Evolutionary conservation across 371 early-diverging fungal species (phyloP).

Genomic region (Syncephalis plumigaleata): DNA sequence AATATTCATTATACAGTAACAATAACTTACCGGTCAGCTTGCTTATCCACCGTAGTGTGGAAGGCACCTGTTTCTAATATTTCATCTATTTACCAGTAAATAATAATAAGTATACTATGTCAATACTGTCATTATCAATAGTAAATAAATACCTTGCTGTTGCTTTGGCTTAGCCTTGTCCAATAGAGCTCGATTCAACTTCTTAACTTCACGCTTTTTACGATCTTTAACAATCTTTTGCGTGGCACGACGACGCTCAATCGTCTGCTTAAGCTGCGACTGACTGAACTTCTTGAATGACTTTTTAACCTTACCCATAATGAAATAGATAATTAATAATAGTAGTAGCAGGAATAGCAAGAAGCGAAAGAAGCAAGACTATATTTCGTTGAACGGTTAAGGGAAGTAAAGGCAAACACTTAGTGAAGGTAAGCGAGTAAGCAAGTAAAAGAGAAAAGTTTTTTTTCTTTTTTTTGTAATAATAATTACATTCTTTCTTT

Average conservation of each 20-base stretch:
- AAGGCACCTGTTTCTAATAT: neutral
- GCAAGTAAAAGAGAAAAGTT: no score
- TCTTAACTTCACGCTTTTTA: constrained; percentile 18
- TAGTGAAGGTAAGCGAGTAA: no score
- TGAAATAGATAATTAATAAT: neutral
- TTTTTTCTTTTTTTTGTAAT: no score
- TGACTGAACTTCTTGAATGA: constrained; percentile 76
- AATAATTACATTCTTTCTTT: no score
- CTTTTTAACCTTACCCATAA: constrained; percentile 62
- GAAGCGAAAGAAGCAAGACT: no score
- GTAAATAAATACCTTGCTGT: constrained; percentile 15
- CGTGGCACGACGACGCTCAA: constrained; percentile 44
- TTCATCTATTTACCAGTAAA: neutral
- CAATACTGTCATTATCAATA: no score
- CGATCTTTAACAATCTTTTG: constrained; percentile 44
- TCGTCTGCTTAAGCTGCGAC: constrained; percentile 50
- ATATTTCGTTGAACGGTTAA: no score
- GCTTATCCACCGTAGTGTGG: neutral
- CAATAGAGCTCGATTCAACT: constrained; percentile 3
- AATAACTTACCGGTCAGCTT: neutral
- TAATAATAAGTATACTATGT: neutral
- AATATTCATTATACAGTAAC: neutral
- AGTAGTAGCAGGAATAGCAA: no score
- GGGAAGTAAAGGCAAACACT: no score
- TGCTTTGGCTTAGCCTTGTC: constrained; percentile 14